Conservation (phyloP, 192 early-diverging fungal species). For the Podila verticillata region DNA sequence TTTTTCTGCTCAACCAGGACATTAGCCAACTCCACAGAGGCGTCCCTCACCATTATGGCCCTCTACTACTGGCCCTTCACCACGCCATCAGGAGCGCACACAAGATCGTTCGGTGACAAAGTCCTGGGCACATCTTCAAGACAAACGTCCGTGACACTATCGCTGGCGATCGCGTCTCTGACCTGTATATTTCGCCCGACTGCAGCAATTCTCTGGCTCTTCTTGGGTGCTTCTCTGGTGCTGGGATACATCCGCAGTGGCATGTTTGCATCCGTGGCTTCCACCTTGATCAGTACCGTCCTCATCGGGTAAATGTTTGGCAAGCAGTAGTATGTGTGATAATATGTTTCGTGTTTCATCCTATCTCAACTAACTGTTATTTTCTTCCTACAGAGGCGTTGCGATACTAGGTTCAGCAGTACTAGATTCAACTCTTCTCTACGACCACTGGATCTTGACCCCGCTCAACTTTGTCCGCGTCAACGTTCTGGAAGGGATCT, state of each 20-base stretch:
- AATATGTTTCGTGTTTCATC: not conserved
- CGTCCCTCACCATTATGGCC: conserved; percentile 74
- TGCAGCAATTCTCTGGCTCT: conserved; percentile 86
- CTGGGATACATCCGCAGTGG: conserved; percentile 11
- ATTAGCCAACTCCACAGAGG: conserved; percentile 77
- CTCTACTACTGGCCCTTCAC: conserved; percentile 90
- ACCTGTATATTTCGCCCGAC: conserved; percentile 92
- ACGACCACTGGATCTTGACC: conserved; percentile 73
- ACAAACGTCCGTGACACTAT: conserved; percentile 16
- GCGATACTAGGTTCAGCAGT: conserved; percentile 60
- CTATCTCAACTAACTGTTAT: not conserved
- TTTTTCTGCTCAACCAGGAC: conserved; percentile 63
- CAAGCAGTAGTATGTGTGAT: too few species aligned
- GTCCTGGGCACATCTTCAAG: too few species aligned
- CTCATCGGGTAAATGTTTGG: conserved; percentile 55
- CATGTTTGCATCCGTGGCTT: conserved; percentile 3
- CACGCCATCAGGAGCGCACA: not conserved
- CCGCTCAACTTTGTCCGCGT: conserved; percentile 83
- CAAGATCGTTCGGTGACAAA: too few species aligned
- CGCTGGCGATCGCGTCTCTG: conserved; percentile 78
- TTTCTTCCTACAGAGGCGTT: conserved; percentile 26
- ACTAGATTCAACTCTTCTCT: conserved; percentile 76
- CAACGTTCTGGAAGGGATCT: conserved; percentile 84
- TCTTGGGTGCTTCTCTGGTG: conserved; percentile 72
- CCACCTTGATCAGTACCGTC: conserved; percentile 40